Base-by-base conservation (phyloP, 2,329 filamentous ascomycete genomes). In the Cercospora berteroae region DNA sequence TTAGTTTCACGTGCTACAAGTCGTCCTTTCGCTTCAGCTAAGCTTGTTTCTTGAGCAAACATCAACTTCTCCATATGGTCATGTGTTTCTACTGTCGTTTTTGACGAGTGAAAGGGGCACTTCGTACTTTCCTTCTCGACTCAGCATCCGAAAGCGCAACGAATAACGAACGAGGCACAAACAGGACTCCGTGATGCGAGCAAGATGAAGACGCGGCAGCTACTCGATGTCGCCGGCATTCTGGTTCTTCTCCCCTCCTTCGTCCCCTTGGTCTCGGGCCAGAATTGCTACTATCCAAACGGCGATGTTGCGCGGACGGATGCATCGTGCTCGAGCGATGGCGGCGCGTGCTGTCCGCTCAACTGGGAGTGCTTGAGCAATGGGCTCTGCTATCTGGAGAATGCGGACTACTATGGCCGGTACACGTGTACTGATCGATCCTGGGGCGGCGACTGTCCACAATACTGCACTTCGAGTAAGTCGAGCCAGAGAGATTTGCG, bases 251-350 rank as follows among this genome's bases (percentile, higher is more conserved):
- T 69, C 65, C 66, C 67, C 61, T 63, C 66, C 57, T 25, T 63
- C 48, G 31, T 59, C 20, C 23, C 50, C 39, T 16, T 50, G 8
- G 68, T 66, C 20, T 55, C 48, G 16, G 74, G 70, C 13, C 74
- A 77, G 57, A 72, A 72, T 64, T 79, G 78, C 74, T 79, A 77
- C 70, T 79, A 78, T 48, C 78, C 77, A 5, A 74, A 78, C 65
- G 78, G 78, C 67, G 65, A 70, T 62, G 55, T 77, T 13, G 60
- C 73, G 5, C 70, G 67, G 9, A 69, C 67, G 31, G 73, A 73
- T 56, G 70, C 67, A 4, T 69, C 76, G 5, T 78, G 76, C 64
- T 72, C 67, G 7, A 60, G 56, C 20, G 66, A 72, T 9, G 75
- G 70, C n/a, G 72, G 69, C 13, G 65, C 70, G 5, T 80, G 78